Conservation (phyloP, 768 basidiomycete species). For the Steccherinum ochraceum region DNA sequence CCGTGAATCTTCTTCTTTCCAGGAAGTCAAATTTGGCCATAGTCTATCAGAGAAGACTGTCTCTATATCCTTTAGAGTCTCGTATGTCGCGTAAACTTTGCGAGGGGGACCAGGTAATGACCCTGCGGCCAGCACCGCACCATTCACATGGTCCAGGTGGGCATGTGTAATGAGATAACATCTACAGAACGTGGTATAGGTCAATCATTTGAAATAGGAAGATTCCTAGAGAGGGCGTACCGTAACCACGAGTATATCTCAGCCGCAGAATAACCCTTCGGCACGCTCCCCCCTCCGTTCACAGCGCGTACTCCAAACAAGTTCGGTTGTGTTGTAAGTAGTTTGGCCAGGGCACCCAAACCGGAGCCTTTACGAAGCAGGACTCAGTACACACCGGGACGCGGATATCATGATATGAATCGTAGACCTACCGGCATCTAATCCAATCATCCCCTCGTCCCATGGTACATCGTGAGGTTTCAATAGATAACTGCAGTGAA, state of each 20-base stretch:
- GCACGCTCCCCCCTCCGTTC: conserved; percentile 12
- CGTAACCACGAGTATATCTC: conserved; percentile 41
- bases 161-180: conserved; percentile 85
- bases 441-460: conserved; percentile 74
- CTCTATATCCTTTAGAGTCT: conserved; percentile 64
- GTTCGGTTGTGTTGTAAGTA: conserved; percentile 50
- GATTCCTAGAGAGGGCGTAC: conserved; percentile 9
- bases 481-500: conserved; percentile 67
- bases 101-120: conserved; percentile 58
- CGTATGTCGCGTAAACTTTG: conserved; percentile 52
- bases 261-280: conserved; percentile 30
- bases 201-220: background rate
- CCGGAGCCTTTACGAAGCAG: conserved; percentile 67
- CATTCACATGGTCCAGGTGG: conserved; percentile 85
- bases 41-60: conserved; percentile 69
- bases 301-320: conserved; percentile 39
- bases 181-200: conserved; percentile 31
- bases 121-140: conserved; percentile 80
- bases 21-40: conserved; percentile 83
- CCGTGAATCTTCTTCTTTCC: conserved; percentile 46
- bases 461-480: conserved; percentile 63
- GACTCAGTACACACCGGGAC: background rate
- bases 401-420: background rate
- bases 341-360: conserved; percentile 63
- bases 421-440: conserved; percentile 74